phyloP scores from a whole-genome alignment of 306 rosid species.

The Parietaria judaica region DNA sequence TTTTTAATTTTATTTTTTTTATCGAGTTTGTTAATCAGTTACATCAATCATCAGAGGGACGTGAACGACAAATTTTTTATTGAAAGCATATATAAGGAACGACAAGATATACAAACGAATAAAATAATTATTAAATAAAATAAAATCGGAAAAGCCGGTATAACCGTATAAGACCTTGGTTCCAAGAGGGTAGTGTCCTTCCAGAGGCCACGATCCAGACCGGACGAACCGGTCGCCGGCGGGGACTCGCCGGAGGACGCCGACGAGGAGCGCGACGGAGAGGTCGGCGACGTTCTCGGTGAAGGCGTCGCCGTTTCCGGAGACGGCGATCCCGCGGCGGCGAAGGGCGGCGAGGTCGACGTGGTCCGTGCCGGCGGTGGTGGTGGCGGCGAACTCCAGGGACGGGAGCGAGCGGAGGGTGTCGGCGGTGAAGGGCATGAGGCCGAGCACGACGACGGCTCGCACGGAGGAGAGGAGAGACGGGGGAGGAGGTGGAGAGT shows the following conservation, averaged over 20 bases:
- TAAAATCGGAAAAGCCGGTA: not conserved
- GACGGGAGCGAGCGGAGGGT: conserved; percentile 13
- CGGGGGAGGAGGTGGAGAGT: not conserved
- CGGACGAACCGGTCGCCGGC: conserved; percentile 1
- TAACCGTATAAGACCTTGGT: not conserved
- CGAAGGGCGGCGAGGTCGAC: conserved; percentile 8
- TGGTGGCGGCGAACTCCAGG: conserved; percentile 5
- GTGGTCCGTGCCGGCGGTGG: conserved; percentile 12
- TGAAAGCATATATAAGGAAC: not conserved
- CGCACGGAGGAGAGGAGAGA: conserved; percentile 3
- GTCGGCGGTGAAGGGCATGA: conserved; percentile 1
- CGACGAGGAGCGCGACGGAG: conserved; percentile 14
- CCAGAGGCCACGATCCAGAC: conserved; percentile 3
- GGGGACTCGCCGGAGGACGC: not conserved
- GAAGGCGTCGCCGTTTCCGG: conserved; percentile 12
- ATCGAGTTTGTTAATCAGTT: too few species aligned
- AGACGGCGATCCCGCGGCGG: conserved; percentile 16
- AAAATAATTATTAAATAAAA: not conserved
- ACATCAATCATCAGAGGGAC: too few species aligned
- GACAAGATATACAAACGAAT: not conserved
- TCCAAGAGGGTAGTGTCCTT: conserved; percentile 6
- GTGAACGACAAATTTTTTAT: too few species aligned
- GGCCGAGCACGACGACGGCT: not conserved
- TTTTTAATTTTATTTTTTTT: too few species aligned
- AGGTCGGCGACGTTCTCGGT: conserved; percentile 16